phyloP scores from a whole-genome alignment of 345 rosid species.

The Passiflora organensis region DNA sequence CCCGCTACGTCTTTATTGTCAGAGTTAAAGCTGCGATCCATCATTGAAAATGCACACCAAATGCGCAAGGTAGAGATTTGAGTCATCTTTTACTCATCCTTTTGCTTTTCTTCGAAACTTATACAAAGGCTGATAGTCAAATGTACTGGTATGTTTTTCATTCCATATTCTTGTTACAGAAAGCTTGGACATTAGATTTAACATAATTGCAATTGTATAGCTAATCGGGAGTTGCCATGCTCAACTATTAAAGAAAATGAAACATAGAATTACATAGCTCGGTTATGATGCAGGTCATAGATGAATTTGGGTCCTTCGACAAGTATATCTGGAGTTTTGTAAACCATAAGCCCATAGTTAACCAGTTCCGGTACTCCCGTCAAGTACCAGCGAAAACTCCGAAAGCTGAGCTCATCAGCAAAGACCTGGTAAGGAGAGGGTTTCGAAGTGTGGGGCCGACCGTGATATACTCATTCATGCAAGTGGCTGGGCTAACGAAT shows the following conservation, averaged over 20 bases:
- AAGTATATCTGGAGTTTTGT: slow-evolving; percentile 82
- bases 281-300: slow-evolving; percentile 51
- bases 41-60: slow-evolving; percentile 73
- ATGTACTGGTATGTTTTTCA: background rate
- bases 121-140: too few relatives aligned
- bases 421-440: slow-evolving; percentile 79
- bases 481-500: slow-evolving; percentile 69
- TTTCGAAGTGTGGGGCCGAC: slow-evolving; percentile 90
- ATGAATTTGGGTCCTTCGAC: slow-evolving; percentile 70
- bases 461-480: slow-evolving; percentile 80
- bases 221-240: too few relatives aligned
- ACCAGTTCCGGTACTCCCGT: slow-evolving; percentile 64
- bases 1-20: slow-evolving; percentile 53
- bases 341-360: slow-evolving; percentile 62
- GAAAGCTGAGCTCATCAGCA: slow-evolving; percentile 77
- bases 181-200: background rate
- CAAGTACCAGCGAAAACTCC: slow-evolving; percentile 85
- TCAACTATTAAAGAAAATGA: too few relatives aligned
- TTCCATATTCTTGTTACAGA: background rate
- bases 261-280: too few relatives aligned
- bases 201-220: too few relatives aligned
- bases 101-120: too few relatives aligned
- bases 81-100: background rate
- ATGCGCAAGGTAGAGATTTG: slow-evolving; percentile 45
- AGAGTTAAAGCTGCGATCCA: slow-evolving; percentile 54